phyloP scores from a whole-genome alignment of 768 basidiomycete genomes.

The Chalciporus piperatus region DNA sequence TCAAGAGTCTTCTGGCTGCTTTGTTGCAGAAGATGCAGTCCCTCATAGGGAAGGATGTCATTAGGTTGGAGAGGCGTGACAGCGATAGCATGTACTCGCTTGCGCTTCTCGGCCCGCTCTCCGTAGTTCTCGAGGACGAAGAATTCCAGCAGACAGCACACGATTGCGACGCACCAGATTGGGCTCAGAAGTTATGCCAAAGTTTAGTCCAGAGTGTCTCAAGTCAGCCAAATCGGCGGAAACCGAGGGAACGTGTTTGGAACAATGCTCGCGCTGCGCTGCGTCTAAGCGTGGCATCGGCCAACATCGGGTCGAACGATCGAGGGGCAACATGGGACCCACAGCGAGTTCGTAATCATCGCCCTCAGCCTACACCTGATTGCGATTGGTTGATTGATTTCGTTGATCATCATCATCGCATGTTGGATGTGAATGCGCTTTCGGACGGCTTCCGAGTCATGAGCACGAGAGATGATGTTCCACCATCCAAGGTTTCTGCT shows the following conservation, averaged over 20 bases:
- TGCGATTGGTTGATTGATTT: constrained; percentile 8
- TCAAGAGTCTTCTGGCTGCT: neutral
- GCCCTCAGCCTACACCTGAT: neutral
- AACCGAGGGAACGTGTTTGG: neutral
- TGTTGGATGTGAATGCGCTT: constrained; percentile 1
- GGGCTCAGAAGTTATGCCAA: constrained; percentile 1
- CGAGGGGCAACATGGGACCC: neutral
- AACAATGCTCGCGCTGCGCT: constrained; percentile 2
- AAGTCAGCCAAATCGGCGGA: neutral
- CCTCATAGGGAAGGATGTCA: neutral
- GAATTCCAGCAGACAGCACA: constrained; percentile 2
- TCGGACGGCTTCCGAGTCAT: constrained; percentile 7
- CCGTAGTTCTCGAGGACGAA: neutral
- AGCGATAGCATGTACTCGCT: constrained; percentile 1
- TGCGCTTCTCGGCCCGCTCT: constrained; percentile 2
- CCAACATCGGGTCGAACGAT: neutral
- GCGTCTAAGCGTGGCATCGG: constrained; percentile 2
- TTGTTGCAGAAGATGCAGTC: neutral
- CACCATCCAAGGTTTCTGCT: neutral
- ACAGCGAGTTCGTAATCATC: neutral
- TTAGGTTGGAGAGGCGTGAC: neutral
- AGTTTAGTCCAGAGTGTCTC: constrained; percentile 1
- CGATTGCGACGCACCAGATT: neutral
- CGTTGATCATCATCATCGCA: constrained; percentile 1
- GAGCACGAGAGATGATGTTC: constrained; percentile 1